Evolutionary conservation across 2,329 filamentous ascomycete genomes (phyloP).

Genomic region (Emericellopsis atlantica): DNA sequence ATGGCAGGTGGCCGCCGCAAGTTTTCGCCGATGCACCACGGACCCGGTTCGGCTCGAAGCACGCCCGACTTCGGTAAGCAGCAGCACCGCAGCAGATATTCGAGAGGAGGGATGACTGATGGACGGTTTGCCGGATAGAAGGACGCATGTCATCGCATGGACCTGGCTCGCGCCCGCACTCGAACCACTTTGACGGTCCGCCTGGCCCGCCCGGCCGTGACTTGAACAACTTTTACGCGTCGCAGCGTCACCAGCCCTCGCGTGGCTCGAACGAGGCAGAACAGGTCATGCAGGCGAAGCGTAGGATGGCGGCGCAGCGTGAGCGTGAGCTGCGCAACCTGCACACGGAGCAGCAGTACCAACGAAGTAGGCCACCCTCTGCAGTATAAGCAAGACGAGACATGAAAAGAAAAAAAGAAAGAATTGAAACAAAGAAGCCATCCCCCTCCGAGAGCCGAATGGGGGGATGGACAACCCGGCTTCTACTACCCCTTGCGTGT

Average conservation of each 20-base stretch:
- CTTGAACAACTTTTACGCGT: conserved; percentile 87
- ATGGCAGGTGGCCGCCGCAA: conserved; percentile 65
- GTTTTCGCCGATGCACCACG: conserved; percentile 33
- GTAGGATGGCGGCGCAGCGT: conserved; percentile 96
- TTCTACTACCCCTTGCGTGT: not conserved
- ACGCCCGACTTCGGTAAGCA: conserved; percentile 13
- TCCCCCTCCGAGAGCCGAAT: not conserved
- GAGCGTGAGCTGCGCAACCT: conserved; percentile 99
- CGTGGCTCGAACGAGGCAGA: conserved; percentile 81
- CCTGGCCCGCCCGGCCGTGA: conserved; percentile 59
- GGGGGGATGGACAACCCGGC: not conserved
- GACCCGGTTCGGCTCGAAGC: conserved; percentile 5
- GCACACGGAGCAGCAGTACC: conserved; percentile 99
- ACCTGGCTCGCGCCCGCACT: conserved; percentile 63
- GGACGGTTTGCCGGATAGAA: conserved; percentile 4
- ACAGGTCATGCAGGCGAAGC: conserved; percentile 98
- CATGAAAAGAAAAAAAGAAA: conserved; percentile 15
- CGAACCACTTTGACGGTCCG: conserved; percentile 67
- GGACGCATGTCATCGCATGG: conserved; percentile 22
- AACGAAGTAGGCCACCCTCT: conserved; percentile 89
- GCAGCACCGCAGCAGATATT: conserved; percentile 1
- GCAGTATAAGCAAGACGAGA: conserved; percentile 44
- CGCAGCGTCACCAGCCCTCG: conserved; percentile 81
- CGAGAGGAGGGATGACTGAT: conserved; percentile 5
- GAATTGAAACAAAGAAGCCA: not conserved